phyloP scores from a whole-genome alignment of 2,329 filamentous ascomycete species.

The Aureobasidium pullulans region DNA sequence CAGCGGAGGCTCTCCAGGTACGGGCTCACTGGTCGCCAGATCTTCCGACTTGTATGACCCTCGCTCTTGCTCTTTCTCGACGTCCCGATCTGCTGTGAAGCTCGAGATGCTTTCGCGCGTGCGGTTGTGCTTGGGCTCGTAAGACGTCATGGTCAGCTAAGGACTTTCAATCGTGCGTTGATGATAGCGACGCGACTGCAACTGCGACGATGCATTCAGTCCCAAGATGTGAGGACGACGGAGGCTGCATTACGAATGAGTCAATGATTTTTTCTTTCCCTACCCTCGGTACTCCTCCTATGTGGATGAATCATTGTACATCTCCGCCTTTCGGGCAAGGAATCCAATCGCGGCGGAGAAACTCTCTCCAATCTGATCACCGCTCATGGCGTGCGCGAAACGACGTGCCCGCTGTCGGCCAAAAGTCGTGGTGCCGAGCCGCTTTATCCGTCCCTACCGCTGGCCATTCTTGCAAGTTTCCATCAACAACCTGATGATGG shows the following conservation, averaged over 20 bases:
- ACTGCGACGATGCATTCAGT: too few relatives aligned
- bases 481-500: too few relatives aligned
- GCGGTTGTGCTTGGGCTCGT: not conserved
- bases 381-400: not conserved
- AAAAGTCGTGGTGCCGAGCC: not conserved
- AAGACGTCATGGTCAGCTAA: not conserved
- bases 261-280: not conserved
- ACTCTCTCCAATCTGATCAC: not conserved
- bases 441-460: not conserved
- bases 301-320: constrained; percentile 3
- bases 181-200: not conserved
- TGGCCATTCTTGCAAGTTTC: too few relatives aligned
- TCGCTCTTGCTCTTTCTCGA: not conserved
- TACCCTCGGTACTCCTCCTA: constrained; percentile 9
- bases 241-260: not conserved
- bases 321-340: constrained; percentile 8
- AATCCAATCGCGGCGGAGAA: not conserved
- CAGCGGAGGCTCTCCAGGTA: not conserved
- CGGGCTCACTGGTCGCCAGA: not conserved
- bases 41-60: not conserved
- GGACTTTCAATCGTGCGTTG: not conserved
- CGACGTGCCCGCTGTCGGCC: not conserved
- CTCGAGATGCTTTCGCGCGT: not conserved
- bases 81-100: not conserved
- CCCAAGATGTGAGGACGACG: not conserved